Percentiles rank a stretch among this genome's conserved stretches.
phyloP scores from a whole-genome alignment of 2,329 filamentous ascomycete genomes.

The Daldinia sp. region DNA sequence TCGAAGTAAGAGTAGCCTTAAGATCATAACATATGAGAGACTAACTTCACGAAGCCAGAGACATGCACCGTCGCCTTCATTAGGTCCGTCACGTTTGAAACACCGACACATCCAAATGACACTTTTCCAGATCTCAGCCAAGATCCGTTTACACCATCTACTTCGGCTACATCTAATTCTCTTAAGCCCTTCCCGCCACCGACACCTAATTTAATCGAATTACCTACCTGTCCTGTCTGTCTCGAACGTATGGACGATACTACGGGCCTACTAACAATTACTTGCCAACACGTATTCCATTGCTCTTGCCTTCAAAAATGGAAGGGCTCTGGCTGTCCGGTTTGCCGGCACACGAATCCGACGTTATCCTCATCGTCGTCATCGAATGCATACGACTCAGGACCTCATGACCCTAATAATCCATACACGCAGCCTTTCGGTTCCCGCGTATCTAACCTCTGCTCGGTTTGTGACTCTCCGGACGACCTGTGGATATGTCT shows the following conservation, averaged over 20 bases:
- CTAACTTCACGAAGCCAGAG: conserved; percentile 70
- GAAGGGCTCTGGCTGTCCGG: conserved; percentile 92
- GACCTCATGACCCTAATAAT: conserved; percentile 56
- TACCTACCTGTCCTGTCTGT: conserved; percentile 96
- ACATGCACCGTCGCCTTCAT: conserved; percentile 96
- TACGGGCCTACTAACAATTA: conserved; percentile 90
- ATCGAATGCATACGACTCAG: conserved; percentile 34
- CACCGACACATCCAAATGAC: conserved; percentile 57
- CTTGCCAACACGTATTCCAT: conserved; percentile 97
- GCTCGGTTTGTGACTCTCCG: conserved; percentile 79
- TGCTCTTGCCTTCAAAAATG: conserved; percentile 96
- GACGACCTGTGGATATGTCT: conserved; percentile 94
- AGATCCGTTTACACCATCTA: conserved; percentile 68
- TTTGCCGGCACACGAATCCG: conserved; percentile 84
- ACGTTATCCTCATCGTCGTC: conserved; percentile 37
- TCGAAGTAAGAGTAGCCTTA: conserved; percentile 70
- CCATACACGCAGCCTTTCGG: conserved; percentile 65
- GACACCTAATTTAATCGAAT: conserved; percentile 85
- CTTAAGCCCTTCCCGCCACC: conserved; percentile 69
- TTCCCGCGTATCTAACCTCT: conserved; percentile 71
- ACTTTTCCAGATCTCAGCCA: conserved; percentile 68
- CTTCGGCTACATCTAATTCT: conserved; percentile 50
- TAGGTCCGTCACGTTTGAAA: conserved; percentile 87
- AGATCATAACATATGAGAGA: conserved; percentile 21
- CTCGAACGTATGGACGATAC: conserved; percentile 98